Conservation (phyloP, 192 early-diverging fungal genomes). For the Rhizophagus sp. region DNA sequence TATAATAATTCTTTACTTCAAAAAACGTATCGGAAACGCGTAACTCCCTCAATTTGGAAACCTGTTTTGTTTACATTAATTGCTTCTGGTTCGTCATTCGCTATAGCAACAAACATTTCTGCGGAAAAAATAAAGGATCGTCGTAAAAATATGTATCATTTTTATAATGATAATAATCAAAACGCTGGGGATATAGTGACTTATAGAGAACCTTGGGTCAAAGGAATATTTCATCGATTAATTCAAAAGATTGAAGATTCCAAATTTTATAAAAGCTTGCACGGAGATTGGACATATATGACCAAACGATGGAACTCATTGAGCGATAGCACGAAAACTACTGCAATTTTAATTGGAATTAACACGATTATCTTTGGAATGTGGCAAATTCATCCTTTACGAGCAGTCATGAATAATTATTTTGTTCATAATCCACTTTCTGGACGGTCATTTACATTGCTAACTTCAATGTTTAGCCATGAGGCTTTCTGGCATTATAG, state of each 20-base stretch:
- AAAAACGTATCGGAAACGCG: neutral
- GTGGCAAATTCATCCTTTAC: slow-evolving; percentile 68
- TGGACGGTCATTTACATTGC: slow-evolving; percentile 67
- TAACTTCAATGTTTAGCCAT: slow-evolving; percentile 83
- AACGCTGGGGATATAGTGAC: slow-evolving; percentile 34
- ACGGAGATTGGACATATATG: slow-evolving; percentile 34
- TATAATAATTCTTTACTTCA: neutral
- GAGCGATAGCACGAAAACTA: slow-evolving; percentile 38
- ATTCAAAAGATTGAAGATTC: slow-evolving; percentile 39
- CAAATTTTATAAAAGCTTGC: slow-evolving; percentile 40
- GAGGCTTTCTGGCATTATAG: slow-evolving; percentile 68
- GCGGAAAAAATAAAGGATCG: slow-evolving; percentile 36
- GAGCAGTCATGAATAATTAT: slow-evolving; percentile 70
- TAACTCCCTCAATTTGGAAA: slow-evolving; percentile 33
- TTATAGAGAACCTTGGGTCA: slow-evolving; percentile 30
- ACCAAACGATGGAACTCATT: slow-evolving; percentile 37
- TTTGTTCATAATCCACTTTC: slow-evolving; percentile 80
- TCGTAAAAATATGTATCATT: slow-evolving; percentile 35
- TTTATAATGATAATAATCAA: slow-evolving; percentile 32
- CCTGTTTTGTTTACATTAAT: slow-evolving; percentile 50
- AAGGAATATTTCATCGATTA: slow-evolving; percentile 32
- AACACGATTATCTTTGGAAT: slow-evolving; percentile 72
- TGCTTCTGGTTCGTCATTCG: slow-evolving; percentile 40
- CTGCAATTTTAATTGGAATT: slow-evolving; percentile 60
- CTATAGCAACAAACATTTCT: slow-evolving; percentile 38